These are phyloP conservation scores for Moniliophthora roreri DNA, from an alignment of 1,284 basidiomycete species.

Conservation along the genomic window DNA sequence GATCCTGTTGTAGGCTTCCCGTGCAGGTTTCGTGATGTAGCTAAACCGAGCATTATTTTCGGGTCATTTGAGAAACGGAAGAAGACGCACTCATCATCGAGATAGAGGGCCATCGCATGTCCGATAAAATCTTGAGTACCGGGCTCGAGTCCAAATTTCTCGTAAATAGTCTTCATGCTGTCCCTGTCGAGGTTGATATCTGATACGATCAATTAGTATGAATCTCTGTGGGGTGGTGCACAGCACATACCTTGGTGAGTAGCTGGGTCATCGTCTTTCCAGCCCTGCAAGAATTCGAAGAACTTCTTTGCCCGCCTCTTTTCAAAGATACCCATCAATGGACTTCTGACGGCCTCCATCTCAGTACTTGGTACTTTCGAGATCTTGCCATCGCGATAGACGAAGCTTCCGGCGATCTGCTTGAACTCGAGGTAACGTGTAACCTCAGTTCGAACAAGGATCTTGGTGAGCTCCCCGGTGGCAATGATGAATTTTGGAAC, in stretches of 20 bases:
- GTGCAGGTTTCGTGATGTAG: conserved; percentile 91
- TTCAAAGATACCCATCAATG: conserved; percentile 98
- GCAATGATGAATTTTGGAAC: conserved; percentile 98
- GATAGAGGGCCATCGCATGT: conserved; percentile 98
- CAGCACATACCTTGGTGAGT: conserved; percentile 85
- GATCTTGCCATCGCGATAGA: conserved; percentile 96
- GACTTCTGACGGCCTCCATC: conserved; percentile 93
- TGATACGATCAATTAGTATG: conserved; percentile 29
- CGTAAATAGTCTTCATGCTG: conserved; percentile 91
- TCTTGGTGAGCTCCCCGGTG: conserved; percentile 96
- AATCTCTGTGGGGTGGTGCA: neutral
- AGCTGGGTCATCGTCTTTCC: conserved; percentile 91
- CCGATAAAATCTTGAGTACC: conserved; percentile 99
- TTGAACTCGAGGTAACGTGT: conserved; percentile 99
- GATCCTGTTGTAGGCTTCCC: conserved; percentile 92
- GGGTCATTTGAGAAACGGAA: neutral
- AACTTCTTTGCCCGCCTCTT: conserved; percentile 98
- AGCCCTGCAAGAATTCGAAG: conserved; percentile 95
- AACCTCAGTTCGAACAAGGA: conserved; percentile 99
- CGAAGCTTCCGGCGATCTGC: conserved; percentile 98
- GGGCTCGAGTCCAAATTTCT: conserved; percentile 95
- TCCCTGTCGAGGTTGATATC: conserved; percentile 86
- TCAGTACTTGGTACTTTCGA: conserved; percentile 98
- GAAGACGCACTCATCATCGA: conserved; percentile 88
- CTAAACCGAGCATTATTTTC: conserved; percentile 38